Evolutionary conservation across 768 basidiomycete species (phyloP).

Genomic region (Phaffia australis): DNA sequence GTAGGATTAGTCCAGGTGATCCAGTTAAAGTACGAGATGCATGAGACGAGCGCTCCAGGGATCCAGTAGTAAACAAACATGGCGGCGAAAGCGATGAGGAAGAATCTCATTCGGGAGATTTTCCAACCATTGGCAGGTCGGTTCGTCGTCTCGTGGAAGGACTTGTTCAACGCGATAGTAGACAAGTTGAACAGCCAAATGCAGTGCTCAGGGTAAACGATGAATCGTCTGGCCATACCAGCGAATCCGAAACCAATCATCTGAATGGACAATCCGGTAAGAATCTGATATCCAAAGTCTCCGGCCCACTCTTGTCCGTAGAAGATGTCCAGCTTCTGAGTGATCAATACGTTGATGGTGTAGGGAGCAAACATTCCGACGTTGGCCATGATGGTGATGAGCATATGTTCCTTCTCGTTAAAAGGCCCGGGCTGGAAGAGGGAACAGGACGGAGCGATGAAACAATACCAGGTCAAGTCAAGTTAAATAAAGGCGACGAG

Average conservation of each 20-base stretch:
- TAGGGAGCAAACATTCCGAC: conserved; percentile 33
- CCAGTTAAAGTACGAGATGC: conserved; percentile 28
- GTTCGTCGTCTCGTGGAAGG: conserved; percentile 27
- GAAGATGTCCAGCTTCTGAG: conserved; percentile 27
- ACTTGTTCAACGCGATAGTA: conserved; percentile 35
- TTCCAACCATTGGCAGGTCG: conserved; percentile 32
- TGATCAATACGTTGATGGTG: conserved; percentile 31
- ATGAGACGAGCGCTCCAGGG: conserved; percentile 34
- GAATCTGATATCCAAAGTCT: conserved; percentile 28
- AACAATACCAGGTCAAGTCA: neutral
- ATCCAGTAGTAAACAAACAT: conserved; percentile 32
- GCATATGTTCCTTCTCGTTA: conserved; percentile 35
- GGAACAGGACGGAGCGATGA: neutral
- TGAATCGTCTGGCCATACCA: conserved; percentile 29
- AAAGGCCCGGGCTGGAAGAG: conserved; percentile 30
- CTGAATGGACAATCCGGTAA: conserved; percentile 26
- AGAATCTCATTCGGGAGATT: conserved; percentile 25
- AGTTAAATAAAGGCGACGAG: neutral
- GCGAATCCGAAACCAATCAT: conserved; percentile 31
- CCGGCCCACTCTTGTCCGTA: conserved; percentile 36
- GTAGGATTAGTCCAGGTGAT: conserved; percentile 41
- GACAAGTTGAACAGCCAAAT: conserved; percentile 36
- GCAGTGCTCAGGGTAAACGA: conserved; percentile 29
- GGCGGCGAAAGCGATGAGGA: conserved; percentile 27
- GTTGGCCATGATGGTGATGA: conserved; percentile 31